A percentile compares a stretch with the other conserved stretches of the same genome.
Conservation (phyloP, 768 basidiomycete genomes). For the Jaapia argillacea region DNA sequence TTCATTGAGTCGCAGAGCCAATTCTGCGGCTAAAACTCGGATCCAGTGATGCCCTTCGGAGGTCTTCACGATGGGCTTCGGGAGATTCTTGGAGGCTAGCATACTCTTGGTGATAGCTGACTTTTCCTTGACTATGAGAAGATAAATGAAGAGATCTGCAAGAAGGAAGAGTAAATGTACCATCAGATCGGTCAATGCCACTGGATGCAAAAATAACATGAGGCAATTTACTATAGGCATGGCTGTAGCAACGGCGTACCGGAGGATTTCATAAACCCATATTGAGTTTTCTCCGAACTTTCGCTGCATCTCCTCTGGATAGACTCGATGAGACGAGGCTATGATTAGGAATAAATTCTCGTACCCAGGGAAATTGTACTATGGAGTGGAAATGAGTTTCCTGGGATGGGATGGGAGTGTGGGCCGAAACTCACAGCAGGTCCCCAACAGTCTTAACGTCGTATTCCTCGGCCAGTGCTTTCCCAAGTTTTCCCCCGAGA, state of each 20-base stretch:
- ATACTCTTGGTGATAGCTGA: constrained; percentile 78
- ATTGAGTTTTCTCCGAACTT: constrained; percentile 76
- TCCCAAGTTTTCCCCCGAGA: constrained; percentile 90
- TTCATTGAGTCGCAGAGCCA: constrained; percentile 77
- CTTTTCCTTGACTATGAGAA: constrained; percentile 71
- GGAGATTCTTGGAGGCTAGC: constrained; percentile 93
- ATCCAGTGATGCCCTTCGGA: constrained; percentile 87
- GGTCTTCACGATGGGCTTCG: constrained; percentile 60
- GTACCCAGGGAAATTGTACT: constrained; percentile 53
- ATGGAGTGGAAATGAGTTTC: constrained; percentile 1
- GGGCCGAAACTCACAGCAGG: constrained; percentile 73
- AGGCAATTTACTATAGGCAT: not conserved
- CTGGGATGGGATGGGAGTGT: no score
- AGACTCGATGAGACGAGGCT: constrained; percentile 9
- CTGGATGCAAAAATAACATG: constrained; percentile 23
- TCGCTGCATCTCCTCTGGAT: constrained; percentile 62
- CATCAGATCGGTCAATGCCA: constrained; percentile 85
- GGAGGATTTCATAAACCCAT: constrained; percentile 88
- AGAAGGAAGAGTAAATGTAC: constrained; percentile 24
- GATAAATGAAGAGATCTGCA: no score
- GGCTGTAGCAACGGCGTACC: constrained; percentile 35
- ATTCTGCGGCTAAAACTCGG: constrained; percentile 81
- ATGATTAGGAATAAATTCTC: constrained; percentile 1
- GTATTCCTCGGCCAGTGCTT: constrained; percentile 78
- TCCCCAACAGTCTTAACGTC: constrained; percentile 87